A percentile compares a stretch with the other conserved stretches of the same genome.
Evolutionary conservation across 2,329 filamentous ascomycete species (phyloP).

Genomic region (Claviceps arundinis): DNA sequence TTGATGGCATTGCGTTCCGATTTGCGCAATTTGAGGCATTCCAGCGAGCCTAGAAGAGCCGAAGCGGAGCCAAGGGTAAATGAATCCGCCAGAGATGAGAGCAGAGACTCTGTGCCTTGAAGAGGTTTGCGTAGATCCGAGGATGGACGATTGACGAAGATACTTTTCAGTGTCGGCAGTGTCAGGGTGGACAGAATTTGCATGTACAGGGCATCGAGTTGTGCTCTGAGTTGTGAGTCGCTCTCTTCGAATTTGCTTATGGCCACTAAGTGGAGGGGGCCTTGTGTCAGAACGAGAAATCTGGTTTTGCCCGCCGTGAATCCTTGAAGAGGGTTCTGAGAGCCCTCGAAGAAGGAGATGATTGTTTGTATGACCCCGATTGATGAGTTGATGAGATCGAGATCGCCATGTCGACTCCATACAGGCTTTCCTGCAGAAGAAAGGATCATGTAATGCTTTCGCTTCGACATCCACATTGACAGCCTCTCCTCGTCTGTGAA

Average conservation of each 20-base stretch:
- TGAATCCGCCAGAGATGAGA: slow-evolving; percentile 85
- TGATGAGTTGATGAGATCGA: slow-evolving; percentile 80
- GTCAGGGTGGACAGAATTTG: slow-evolving; percentile 94
- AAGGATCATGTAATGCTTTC: slow-evolving; percentile 94
- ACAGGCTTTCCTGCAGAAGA: slow-evolving; percentile 96
- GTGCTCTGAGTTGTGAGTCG: slow-evolving; percentile 71
- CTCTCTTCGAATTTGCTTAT: slow-evolving; percentile 90
- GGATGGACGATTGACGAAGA: slow-evolving; percentile 85
- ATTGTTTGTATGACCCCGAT: slow-evolving; percentile 95
- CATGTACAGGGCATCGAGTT: slow-evolving; percentile 93
- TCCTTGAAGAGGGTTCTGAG: slow-evolving; percentile 61
- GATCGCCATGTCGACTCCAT: slow-evolving; percentile 87
- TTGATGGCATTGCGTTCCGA: slow-evolving; percentile 78
- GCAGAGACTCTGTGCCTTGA: slow-evolving; percentile 78
- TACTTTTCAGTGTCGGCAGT: slow-evolving; percentile 68
- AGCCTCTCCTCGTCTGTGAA: slow-evolving; percentile 46
- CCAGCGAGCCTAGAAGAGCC: slow-evolving; percentile 74
- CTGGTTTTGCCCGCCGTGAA: slow-evolving; percentile 80
- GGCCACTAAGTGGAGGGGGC: slow-evolving; percentile 82
- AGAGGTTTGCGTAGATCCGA: slow-evolving; percentile 82
- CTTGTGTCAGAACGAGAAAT: slow-evolving; percentile 76
- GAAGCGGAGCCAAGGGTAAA: slow-evolving; percentile 90
- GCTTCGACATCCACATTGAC: slow-evolving; percentile 72
- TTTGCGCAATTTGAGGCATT: slow-evolving; percentile 87
- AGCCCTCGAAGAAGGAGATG: slow-evolving; percentile 86